Evolutionary conservation across 2,329 filamentous ascomycete species (phyloP), one percentile per base, ranked within the genome.

Genomic region (Colletotrichum somersetense): DNA sequence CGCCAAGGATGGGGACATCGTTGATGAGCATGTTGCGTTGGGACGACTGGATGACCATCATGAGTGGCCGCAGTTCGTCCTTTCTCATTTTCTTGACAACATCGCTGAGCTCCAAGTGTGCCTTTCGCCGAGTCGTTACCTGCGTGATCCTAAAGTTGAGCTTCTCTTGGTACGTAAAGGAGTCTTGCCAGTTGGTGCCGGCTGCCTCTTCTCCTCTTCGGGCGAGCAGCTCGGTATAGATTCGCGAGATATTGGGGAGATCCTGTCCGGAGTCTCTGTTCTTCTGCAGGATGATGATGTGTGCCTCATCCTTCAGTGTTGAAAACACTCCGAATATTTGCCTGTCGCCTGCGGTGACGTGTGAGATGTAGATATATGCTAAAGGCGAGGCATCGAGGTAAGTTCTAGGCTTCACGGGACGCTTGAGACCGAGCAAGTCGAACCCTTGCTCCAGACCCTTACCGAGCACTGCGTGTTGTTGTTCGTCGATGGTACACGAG

Each of bases 261-360:
- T 95, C 93, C 77, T 97, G 93, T 1, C 84, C 87, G 7, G 90
- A 88, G 76, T 98, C 95, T 75, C 91, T 92, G 57, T 89, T 91
- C 77, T 92, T 93, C 79, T 96, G 95, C 48, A 97, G 87, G n/a
- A 98, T 92, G 62, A 98, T 87, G 62, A 99, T 89, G 77, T 97
- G 90, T 0, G 95, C 96, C 77, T 96, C 91, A 16, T 91, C 88
- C 74, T 89, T 92, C 0, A 90, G 89, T 0, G 94, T 96, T 0
- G 96, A 98, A 81, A 99, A 97, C 6, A 99, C 81, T 0, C 94
- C 95, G 80, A 98, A 98, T 63, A 99, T 92, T 78, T 99, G 95
- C 46, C 94, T 89, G 70, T 99, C 96, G 3, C 95, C 95, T 16
- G 95, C 91, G 56, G 92, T 91, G 78, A 99, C 92, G 81, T 99